phyloP scores from a whole-genome alignment of 2,329 filamentous ascomycete genomes.

The Pyrenochaeta sp. region DNA sequence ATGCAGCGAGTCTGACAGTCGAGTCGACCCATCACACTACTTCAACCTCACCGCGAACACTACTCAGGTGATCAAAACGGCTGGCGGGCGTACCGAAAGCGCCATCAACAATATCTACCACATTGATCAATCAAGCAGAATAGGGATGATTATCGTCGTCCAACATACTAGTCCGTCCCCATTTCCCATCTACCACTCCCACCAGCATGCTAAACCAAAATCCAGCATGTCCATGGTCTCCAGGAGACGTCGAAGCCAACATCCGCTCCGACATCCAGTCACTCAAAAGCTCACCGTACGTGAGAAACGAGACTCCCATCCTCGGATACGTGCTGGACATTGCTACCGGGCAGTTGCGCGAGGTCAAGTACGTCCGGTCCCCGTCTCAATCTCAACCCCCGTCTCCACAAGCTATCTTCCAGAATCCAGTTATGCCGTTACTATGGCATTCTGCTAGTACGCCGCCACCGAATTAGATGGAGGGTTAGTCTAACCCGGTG shows the following conservation, averaged over 20 bases:
- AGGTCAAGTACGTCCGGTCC: slow-evolving; percentile 32
- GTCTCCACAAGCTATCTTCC: background rate
- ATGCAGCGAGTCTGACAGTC: slow-evolving; percentile 19
- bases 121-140: slow-evolving; percentile 14
- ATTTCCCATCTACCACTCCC: background rate
- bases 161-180: slow-evolving; percentile 28
- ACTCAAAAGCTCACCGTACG: slow-evolving; percentile 16
- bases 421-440: slow-evolving; percentile 6
- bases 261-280: slow-evolving; percentile 21
- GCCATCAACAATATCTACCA: slow-evolving; percentile 21
- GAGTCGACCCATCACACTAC: slow-evolving; percentile 25
- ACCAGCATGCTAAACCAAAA: background rate
- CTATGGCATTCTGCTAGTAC: background rate
- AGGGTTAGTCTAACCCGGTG: background rate
- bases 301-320: slow-evolving; percentile 26
- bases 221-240: slow-evolving; percentile 19
- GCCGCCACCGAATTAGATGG: background rate
- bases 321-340: slow-evolving; percentile 32
- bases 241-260: slow-evolving; percentile 18
- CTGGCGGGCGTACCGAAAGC: slow-evolving; percentile 20
- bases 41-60: slow-evolving; percentile 29
- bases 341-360: slow-evolving; percentile 17
- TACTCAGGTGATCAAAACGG: slow-evolving; percentile 26
- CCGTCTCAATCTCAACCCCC: background rate
- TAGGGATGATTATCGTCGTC: slow-evolving; percentile 32